Evolutionary conservation across 2,329 filamentous ascomycete species (phyloP).

Genomic region (Aspergillus tanneri): DNA sequence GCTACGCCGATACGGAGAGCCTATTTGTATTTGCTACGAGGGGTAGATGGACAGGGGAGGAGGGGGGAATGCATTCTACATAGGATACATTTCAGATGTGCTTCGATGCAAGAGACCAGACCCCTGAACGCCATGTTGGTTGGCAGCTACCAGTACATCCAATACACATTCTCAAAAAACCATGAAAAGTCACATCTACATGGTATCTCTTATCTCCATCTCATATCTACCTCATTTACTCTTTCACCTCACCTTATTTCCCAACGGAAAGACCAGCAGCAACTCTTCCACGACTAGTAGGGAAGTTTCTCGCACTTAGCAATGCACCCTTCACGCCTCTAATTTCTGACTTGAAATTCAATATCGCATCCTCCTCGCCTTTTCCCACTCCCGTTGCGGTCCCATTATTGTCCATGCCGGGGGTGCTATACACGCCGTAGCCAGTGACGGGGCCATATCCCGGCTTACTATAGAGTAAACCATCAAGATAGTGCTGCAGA

Average conservation of each 20-base stretch:
- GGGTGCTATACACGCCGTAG: conserved; percentile 37
- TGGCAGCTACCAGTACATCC: too few relatives aligned
- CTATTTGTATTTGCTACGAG: too few relatives aligned
- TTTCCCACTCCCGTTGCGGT: conserved; percentile 33
- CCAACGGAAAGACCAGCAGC: conserved; percentile 19
- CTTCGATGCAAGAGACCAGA: too few relatives aligned
- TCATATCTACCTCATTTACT: background rate
- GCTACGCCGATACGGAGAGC: too few relatives aligned
- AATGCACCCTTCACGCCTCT: conserved; percentile 63
- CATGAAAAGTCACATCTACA: too few relatives aligned
- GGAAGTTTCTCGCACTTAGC: conserved; percentile 63
- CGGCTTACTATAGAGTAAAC: conserved; percentile 41
- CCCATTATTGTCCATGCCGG: conserved; percentile 26
- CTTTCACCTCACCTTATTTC: conserved; percentile 8
- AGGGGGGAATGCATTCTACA: too few relatives aligned
- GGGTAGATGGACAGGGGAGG: too few relatives aligned
- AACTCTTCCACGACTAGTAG: conserved; percentile 34
- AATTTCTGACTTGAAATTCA: conserved; percentile 60
- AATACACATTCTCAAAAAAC: too few relatives aligned
- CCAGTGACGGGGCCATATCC: conserved; percentile 28
- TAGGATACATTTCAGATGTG: too few relatives aligned
- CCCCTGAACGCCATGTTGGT: too few relatives aligned
- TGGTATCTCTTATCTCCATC: too few relatives aligned
- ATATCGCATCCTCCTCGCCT: conserved; percentile 57
- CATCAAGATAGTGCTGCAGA: conserved; percentile 55